phyloP scores from a whole-genome alignment of 495 filamentous ascomycete species.

The Immersiella caudata region DNA sequence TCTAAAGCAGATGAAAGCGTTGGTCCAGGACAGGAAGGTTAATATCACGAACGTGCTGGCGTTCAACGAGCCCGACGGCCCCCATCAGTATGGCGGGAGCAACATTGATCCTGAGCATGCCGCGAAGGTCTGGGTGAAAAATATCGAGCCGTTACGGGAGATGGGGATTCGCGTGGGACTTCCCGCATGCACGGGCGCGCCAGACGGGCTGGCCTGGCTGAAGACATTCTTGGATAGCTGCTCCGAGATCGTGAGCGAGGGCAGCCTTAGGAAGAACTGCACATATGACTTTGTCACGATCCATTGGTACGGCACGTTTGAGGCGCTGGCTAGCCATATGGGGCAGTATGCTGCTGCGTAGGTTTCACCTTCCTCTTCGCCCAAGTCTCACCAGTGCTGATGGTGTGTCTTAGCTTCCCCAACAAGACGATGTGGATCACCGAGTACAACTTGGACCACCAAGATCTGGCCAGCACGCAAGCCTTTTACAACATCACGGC shows the following conservation, averaged over 20 bases:
- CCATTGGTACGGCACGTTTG: slow-evolving; percentile 79
- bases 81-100: slow-evolving; percentile 56
- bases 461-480: slow-evolving; percentile 58
- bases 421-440: slow-evolving; percentile 72
- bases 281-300: slow-evolving; percentile 71
- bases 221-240: slow-evolving; percentile 61
- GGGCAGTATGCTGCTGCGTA: slow-evolving; percentile 60
- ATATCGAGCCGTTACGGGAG: slow-evolving; percentile 66
- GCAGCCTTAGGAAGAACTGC: slow-evolving; percentile 51
- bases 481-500: slow-evolving; percentile 64
- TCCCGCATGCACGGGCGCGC: slow-evolving; percentile 60
- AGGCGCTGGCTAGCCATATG: slow-evolving; percentile 70
- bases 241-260: slow-evolving; percentile 44
- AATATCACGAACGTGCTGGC: slow-evolving; percentile 66
- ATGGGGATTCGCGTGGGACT: slow-evolving; percentile 60
- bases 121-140: slow-evolving; percentile 64
- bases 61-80: slow-evolving; percentile 77
- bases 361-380: slow-evolving; percentile 18
- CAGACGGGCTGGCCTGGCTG: slow-evolving; percentile 64
- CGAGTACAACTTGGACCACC: slow-evolving; percentile 62
- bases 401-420: slow-evolving; percentile 47
- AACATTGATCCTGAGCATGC: slow-evolving; percentile 58
- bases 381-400: background rate
- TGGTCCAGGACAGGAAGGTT: slow-evolving; percentile 54
- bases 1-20: slow-evolving; percentile 51